Base-by-base conservation (phyloP, 371 early-diverging fungal genomes). In the Rhizopus arrhizus region DNA sequence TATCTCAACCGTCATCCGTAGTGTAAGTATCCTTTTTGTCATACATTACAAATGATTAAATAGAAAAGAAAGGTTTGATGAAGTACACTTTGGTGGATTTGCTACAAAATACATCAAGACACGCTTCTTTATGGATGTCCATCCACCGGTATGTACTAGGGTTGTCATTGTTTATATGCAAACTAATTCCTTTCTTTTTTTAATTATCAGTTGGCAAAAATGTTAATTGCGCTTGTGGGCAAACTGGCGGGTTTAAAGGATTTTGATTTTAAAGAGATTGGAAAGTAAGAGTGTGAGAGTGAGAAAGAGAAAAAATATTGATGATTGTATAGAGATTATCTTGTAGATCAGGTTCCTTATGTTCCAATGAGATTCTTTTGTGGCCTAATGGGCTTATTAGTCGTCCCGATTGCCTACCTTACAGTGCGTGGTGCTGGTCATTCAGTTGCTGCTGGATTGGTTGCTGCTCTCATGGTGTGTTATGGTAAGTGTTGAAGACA, bases 81-180 rank as follows among this genome's bases (percentile, higher is more conserved):
- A 99, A 77, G 99, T 98, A 12, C 99, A 99, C 72, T 99, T 99
- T 86, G 99, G 99, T 53, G 98, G 97, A 66, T 99, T 99, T 77
- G 93, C 97, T 8, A 86, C 88, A 41, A 94, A 91, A 73, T 99
- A 99, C 69, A 74, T 99, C 35, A 84, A 87, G 11, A 81, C 95
- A 11, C 81, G 86, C 59, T 99, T 95, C 79, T 98, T 90, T 77
- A 98, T 99, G 82, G 99, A 99, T 72, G 99, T 99, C 16, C 73
- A 73, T 61, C 73, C 73, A 47, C 73, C 73, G 11, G 73, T 73
- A 73, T 65, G 63, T 42, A 4, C 31, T 8, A 38, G 0, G 22
- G 22, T 22, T 22, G 1, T 22, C 22, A 22, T 22, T 22, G 2
- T 22, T 22, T 22, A 22, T 22, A 22, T 2, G 2, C 22, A 22